A percentile compares a stretch with the other conserved stretches of the same genome.
Conservation (phyloP, 345 rosid genomes). For the Camelina laxa region DNA sequence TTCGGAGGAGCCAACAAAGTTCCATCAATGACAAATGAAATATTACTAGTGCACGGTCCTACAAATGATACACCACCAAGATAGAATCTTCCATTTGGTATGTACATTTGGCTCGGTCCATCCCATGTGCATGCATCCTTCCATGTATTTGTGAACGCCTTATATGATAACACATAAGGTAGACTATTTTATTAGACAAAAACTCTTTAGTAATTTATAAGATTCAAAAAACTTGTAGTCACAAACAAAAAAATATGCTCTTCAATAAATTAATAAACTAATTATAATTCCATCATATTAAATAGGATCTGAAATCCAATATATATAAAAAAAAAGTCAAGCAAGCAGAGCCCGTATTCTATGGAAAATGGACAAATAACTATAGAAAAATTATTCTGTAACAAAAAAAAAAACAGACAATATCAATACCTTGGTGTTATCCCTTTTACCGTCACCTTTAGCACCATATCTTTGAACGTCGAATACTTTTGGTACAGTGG, state of each 20-base stretch:
- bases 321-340: not conserved
- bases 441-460: constrained; percentile 7
- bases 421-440: constrained; percentile 12
- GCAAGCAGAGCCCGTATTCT: not conserved
- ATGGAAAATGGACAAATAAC: no score
- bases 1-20: constrained; percentile 27
- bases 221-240: not conserved
- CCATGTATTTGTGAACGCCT: constrained; percentile 32
- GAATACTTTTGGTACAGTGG: not conserved
- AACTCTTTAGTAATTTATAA: no score
- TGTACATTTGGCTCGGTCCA: constrained; percentile 11
- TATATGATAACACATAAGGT: not conserved
- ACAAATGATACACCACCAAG: constrained; percentile 16
- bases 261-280: not conserved
- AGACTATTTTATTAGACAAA: constrained; percentile 8
- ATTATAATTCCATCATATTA: not conserved
- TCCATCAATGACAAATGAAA: constrained; percentile 23
- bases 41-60: constrained; percentile 20
- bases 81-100: constrained; percentile 27
- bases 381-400: not conserved
- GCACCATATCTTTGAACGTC: constrained; percentile 18
- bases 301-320: not conserved
- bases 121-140: constrained; percentile 33
- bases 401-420: not conserved
- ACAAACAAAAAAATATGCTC: not conserved